Evolutionary conservation across 164 flowering plant species (phyloP).

Genomic region (Malania oleifera): DNA sequence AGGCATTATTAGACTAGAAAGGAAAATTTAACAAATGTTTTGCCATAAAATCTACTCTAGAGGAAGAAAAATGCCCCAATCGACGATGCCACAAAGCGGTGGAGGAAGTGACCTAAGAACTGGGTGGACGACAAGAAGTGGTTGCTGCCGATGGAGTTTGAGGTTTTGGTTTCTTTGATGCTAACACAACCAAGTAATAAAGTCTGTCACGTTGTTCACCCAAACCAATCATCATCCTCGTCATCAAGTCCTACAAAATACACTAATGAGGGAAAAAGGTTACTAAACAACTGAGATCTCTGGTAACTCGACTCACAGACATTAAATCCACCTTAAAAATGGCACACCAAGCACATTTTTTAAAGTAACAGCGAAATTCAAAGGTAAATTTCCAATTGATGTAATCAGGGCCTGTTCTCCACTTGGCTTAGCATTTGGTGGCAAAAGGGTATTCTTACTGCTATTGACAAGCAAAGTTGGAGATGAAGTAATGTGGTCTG

Average conservation of each 20-base stretch:
- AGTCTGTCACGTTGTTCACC: neutral
- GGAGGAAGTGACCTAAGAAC: neutral
- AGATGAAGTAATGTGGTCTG: no score
- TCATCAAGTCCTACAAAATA: no score
- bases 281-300: no score
- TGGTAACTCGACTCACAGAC: no score
- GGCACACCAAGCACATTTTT: no score
- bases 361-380: no score
- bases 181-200: slow-evolving; percentile 1
- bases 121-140: neutral
- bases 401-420: neutral
- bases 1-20: no score
- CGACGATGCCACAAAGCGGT: neutral
- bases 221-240: no score
- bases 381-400: no score
- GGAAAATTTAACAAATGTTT: no score
- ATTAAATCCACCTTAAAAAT: no score
- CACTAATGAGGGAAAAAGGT: no score
- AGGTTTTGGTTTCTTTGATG: neutral
- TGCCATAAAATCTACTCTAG: neutral
- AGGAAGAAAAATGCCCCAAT: neutral
- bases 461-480: slow-evolving; percentile 1
- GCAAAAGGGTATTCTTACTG: neutral
- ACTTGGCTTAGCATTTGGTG: neutral
- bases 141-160: neutral